These are phyloP conservation scores for Fusarium ambrosium DNA, from an alignment of 2,329 filamentous ascomycete genomes.

Conservation along the genomic window DNA sequence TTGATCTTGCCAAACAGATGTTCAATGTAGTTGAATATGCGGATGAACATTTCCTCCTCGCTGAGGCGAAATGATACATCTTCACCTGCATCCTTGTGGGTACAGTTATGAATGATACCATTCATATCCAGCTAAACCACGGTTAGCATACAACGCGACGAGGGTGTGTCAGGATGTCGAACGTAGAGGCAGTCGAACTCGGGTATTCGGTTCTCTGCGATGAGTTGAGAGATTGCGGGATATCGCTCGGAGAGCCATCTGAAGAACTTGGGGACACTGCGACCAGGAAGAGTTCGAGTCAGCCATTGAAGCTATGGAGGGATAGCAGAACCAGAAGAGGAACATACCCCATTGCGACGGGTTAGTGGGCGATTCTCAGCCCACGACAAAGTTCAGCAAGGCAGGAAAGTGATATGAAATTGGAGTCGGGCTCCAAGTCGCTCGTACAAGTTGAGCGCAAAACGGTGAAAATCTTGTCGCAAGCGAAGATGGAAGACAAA, in stretches of 20 bases:
- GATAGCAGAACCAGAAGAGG: neutral
- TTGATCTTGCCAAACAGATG: conserved; percentile 99
- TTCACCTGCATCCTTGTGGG: conserved; percentile 90
- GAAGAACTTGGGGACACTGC: conserved; percentile 88
- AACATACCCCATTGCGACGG: conserved; percentile 50
- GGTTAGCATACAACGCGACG: conserved; percentile 39
- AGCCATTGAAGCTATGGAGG: conserved; percentile 18
- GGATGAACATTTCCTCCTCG: conserved; percentile 99
- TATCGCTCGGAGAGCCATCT: conserved; percentile 99
- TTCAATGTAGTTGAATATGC: conserved; percentile 99
- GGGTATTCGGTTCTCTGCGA: conserved; percentile 97
- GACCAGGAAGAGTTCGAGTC: conserved; percentile 29
- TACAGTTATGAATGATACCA: conserved; percentile 99
- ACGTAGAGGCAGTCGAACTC: conserved; percentile 98
- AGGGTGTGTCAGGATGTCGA: conserved; percentile 48
- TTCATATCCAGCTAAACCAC: conserved; percentile 87
- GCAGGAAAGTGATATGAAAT: conserved; percentile 10
- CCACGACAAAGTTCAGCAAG: conserved; percentile 32
- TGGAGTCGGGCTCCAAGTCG: conserved; percentile 20
- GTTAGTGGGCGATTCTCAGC: conserved; percentile 38
- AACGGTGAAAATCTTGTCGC: conserved; percentile 40
- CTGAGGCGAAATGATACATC: conserved; percentile 92
- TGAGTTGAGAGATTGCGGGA: conserved; percentile 97
- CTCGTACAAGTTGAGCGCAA: conserved; percentile 32
- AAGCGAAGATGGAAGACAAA: conserved; percentile 33